phyloP scores from a whole-genome alignment of 1,284 basidiomycete species.

The Trametes sp. region DNA sequence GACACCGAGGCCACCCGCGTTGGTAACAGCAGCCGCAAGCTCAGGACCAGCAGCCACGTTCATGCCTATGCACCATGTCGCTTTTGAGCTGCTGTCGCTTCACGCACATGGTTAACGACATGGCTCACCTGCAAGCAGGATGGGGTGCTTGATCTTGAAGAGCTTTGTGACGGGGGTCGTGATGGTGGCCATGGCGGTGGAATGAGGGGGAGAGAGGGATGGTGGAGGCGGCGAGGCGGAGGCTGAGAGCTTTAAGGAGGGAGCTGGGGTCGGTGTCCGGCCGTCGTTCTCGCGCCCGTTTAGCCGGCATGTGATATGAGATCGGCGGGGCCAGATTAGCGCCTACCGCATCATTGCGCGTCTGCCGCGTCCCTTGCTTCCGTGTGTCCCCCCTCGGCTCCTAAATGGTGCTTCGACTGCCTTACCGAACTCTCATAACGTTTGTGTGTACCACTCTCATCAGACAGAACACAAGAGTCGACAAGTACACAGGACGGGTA shows the following conservation, averaged over 20 bases:
- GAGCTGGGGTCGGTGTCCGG: slow-evolving; percentile 9
- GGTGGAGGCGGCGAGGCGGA: slow-evolving; percentile 8
- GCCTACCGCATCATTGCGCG: background rate
- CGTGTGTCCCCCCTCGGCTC: background rate
- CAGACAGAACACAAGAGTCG: too few relatives aligned
- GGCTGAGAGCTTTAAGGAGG: slow-evolving; percentile 12
- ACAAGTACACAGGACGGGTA: too few relatives aligned
- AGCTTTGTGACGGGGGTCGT: slow-evolving; percentile 83
- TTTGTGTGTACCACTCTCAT: too few relatives aligned
- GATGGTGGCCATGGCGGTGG: slow-evolving; percentile 59
- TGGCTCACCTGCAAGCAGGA: slow-evolving; percentile 78
- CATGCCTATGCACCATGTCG: slow-evolving; percentile 60
- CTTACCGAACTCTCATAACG: too few relatives aligned
- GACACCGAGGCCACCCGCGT: slow-evolving; percentile 88
- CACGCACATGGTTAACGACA: background rate
- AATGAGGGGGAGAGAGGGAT: background rate
- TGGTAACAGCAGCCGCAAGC: slow-evolving; percentile 87
- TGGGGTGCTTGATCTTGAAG: slow-evolving; percentile 88
- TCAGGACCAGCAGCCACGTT: slow-evolving; percentile 89
- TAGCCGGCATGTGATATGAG: slow-evolving; percentile 18
- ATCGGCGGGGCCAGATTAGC: slow-evolving; percentile 2
- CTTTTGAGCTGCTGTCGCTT: background rate
- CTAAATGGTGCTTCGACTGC: background rate
- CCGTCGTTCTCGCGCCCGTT: slow-evolving; percentile 5
- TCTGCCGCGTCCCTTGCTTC: background rate